phyloP scores from a whole-genome alignment of 2,329 filamentous ascomycete genomes.

The Chaetomium sp. region DNA sequence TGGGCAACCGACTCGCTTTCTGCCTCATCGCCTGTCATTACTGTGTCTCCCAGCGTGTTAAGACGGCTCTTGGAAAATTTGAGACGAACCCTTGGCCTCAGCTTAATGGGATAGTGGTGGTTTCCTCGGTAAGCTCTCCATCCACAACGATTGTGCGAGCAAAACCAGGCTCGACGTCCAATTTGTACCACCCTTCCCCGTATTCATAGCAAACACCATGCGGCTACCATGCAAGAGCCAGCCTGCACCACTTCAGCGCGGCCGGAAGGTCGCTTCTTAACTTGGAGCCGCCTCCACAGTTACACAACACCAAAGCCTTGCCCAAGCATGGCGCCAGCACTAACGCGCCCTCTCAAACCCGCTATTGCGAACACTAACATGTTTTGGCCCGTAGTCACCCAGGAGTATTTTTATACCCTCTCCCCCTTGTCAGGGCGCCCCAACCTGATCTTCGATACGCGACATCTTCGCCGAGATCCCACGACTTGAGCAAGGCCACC shows the following conservation, averaged over 20 bases:
- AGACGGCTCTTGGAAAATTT: not conserved
- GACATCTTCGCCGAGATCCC: too few species aligned
- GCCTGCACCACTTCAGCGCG: conserved; percentile 3
- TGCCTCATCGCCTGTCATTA: not conserved
- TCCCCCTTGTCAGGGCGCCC: too few species aligned
- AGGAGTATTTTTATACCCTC: too few species aligned
- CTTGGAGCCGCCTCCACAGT: conserved; percentile 4
- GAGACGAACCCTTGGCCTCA: conserved; percentile 9
- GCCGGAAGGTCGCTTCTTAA: conserved; percentile 10
- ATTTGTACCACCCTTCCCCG: not conserved
- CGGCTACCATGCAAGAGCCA: not conserved
- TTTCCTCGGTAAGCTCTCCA: not conserved
- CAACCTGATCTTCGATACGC: too few species aligned
- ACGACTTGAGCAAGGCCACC: not conserved
- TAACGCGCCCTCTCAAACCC: not conserved
- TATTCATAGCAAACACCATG: not conserved
- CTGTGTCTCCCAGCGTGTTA: not conserved
- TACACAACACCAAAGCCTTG: not conserved
- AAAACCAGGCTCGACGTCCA: not conserved
- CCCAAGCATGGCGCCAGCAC: not conserved
- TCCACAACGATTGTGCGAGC: not conserved
- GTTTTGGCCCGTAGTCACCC: too few species aligned
- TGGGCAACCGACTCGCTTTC: not conserved
- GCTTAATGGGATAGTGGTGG: conserved; percentile 6
- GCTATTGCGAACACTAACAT: too few species aligned